Conservation (phyloP, 2,329 filamentous ascomycete genomes). For the Aureobasidium sp. region DNA sequence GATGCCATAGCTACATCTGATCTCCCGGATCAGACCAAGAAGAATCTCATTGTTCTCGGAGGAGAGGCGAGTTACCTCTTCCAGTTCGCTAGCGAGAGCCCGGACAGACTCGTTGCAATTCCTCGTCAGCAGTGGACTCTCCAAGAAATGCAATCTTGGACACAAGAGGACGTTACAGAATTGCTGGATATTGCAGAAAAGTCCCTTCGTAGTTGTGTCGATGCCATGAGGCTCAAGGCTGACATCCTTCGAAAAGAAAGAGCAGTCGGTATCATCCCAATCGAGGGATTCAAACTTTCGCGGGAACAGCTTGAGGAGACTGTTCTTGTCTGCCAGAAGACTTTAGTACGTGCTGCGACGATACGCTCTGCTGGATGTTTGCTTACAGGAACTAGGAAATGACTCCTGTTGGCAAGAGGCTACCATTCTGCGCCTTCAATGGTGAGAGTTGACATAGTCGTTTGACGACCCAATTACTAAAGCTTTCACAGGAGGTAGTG, state of each 20-base stretch:
- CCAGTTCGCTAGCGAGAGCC: conserved; percentile 57
- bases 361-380: neutral
- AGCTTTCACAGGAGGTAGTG: conserved; percentile 59
- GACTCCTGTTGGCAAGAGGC: conserved; percentile 54
- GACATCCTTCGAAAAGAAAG: conserved; percentile 79
- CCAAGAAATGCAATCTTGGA: conserved; percentile 69
- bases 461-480: neutral
- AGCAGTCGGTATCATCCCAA: conserved; percentile 43
- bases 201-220: conserved; percentile 72
- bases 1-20: conserved; percentile 62
- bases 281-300: conserved; percentile 41
- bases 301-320: conserved; percentile 93
- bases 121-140: conserved; percentile 62
- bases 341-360: conserved; percentile 41
- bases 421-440: conserved; percentile 98
- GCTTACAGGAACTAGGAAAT: conserved; percentile 48
- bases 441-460: conserved; percentile 33
- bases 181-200: conserved; percentile 86
- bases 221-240: conserved; percentile 70
- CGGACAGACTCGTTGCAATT: conserved; percentile 60
- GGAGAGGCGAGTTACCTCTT: conserved; percentile 97
- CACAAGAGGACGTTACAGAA: conserved; percentile 63
- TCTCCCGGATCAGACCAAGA: conserved; percentile 59
- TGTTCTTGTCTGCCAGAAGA: conserved; percentile 87
- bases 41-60: conserved; percentile 83